These are phyloP conservation scores for Termitomyces sp. DNA, from an alignment of 768 basidiomycete genomes.

Conservation along the genomic window DNA sequence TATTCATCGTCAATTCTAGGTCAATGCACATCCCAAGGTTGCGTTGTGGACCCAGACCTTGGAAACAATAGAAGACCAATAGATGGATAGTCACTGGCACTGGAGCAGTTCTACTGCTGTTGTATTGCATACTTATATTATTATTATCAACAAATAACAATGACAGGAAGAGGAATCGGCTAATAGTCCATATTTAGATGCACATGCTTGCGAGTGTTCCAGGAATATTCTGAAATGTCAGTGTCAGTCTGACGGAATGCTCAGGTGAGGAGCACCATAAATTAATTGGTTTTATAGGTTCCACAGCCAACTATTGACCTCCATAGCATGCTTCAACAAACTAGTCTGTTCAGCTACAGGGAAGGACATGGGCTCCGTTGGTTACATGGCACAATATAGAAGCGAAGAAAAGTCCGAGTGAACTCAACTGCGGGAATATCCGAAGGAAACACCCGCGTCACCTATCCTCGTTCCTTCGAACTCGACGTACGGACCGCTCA, in stretches of 20 bases:
- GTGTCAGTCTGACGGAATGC: neutral
- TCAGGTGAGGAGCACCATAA: no score
- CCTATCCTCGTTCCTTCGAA: neutral
- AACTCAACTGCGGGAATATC: neutral
- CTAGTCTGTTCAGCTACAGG: no score
- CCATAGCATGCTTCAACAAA: no score
- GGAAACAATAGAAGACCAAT: conserved; percentile 38
- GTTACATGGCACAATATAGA: no score
- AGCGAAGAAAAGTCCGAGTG: no score
- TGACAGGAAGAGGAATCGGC: neutral
- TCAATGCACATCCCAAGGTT: conserved; percentile 71
- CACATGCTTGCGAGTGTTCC: neutral
- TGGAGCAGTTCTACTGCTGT: neutral
- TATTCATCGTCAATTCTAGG: conserved; percentile 33
- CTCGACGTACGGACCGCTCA: neutral
- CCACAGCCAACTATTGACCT: neutral
- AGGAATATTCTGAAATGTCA: neutral
- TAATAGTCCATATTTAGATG: neutral
- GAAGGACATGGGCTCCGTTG: no score
- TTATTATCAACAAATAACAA: neutral
- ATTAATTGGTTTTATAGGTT: neutral
- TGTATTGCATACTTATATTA: conserved; percentile 1
- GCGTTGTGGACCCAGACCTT: conserved; percentile 69
- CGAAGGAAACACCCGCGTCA: neutral
- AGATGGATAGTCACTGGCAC: conserved; percentile 7